Evolutionary conservation across 352 stramenopile species (phyloP).

Genomic region (Phytophthora boehmeriae): DNA sequence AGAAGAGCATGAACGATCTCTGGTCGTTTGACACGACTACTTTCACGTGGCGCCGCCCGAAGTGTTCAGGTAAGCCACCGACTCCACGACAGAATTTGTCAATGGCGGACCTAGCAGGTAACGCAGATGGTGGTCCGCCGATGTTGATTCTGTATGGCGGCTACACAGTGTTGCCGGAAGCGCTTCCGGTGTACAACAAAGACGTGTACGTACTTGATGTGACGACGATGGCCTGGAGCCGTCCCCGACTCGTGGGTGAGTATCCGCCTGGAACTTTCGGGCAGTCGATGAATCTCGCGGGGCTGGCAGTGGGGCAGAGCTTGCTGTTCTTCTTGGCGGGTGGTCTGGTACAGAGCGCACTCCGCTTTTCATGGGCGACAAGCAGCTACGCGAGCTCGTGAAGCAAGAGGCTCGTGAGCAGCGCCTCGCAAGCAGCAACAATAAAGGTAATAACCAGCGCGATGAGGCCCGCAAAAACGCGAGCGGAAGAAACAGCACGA

Average conservation of each 20-base stretch:
- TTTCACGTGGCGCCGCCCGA: slow-evolving; percentile 79
- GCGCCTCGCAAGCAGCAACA: slow-evolving; percentile 44
- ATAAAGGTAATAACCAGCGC: slow-evolving; percentile 11
- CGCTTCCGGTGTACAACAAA: slow-evolving; percentile 75
- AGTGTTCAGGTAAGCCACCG: slow-evolving; percentile 65
- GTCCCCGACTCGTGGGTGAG: slow-evolving; percentile 69
- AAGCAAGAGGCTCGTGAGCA: slow-evolving; percentile 61
- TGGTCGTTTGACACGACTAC: slow-evolving; percentile 73
- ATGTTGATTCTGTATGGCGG: slow-evolving; percentile 82
- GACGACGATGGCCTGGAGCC: slow-evolving; percentile 61
- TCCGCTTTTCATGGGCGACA: slow-evolving; percentile 82
- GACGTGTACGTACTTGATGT: slow-evolving; percentile 76
- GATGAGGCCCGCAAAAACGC: slow-evolving; percentile 39
- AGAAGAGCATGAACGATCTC: slow-evolving; percentile 75
- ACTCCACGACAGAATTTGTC: slow-evolving; percentile 78
- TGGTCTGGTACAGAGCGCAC: slow-evolving; percentile 81
- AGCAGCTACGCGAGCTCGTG: slow-evolving; percentile 62
- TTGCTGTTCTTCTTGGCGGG: slow-evolving; percentile 71
- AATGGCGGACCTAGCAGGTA: slow-evolving; percentile 35
- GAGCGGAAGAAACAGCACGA: slow-evolving; percentile 45
- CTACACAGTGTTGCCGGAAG: slow-evolving; percentile 55
- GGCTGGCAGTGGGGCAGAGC: slow-evolving; percentile 36
- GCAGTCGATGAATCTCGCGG: slow-evolving; percentile 45
- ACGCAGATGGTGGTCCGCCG: slow-evolving; percentile 15
- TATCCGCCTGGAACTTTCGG: slow-evolving; percentile 72